Conservation (phyloP, 305 asterid genomes). For the Fraxinus xanthoxyloides region DNA sequence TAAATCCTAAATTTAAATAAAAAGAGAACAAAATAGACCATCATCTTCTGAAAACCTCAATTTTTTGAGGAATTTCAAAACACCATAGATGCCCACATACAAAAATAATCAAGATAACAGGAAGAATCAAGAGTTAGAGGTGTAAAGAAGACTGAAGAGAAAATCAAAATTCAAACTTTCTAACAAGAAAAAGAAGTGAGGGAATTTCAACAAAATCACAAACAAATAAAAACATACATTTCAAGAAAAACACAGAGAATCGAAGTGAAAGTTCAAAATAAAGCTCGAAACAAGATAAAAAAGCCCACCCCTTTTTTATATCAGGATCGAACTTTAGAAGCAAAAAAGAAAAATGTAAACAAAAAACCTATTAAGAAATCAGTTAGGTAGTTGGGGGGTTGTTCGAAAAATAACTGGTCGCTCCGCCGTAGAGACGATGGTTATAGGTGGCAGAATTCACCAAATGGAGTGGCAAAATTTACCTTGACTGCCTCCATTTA, state of each 20-base stretch:
- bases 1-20: neutral
- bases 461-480: neutral
- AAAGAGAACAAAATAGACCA: conserved; percentile 15
- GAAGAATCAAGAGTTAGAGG: neutral
- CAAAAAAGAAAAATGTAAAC: neutral
- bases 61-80: neutral
- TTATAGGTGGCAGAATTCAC: neutral
- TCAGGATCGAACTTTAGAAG: neutral
- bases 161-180: neutral
- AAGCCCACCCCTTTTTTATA: neutral
- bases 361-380: neutral
- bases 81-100: neutral
- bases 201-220: conserved; percentile 1
- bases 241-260: neutral
- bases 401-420: neutral
- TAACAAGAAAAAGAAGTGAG: neutral
- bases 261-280: neutral
- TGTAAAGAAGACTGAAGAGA: neutral
- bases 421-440: neutral
- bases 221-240: neutral
- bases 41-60: conserved; percentile 9
- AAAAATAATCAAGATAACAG: neutral
- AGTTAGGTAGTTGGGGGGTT: neutral
- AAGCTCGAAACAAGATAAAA: neutral
- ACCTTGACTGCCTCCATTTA: neutral